These are phyloP conservation scores for Alternaria longipes DNA, from an alignment of 2,329 filamentous ascomycete species.

Conservation along the genomic window DNA sequence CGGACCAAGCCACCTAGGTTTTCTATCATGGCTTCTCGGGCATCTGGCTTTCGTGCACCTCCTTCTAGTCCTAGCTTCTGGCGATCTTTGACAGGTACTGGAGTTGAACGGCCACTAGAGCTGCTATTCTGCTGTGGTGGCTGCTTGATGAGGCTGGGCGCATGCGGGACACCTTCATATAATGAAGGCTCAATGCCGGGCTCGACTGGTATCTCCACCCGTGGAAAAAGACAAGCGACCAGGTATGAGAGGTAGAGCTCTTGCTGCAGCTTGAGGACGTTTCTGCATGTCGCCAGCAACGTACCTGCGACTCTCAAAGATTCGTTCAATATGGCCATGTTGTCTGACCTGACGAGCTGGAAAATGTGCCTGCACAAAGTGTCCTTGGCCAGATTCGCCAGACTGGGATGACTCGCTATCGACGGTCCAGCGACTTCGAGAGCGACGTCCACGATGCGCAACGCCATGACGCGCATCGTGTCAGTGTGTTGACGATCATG, in stretches of 20 bases:
- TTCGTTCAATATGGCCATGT: conserved; percentile 92
- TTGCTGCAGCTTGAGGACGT: conserved; percentile 92
- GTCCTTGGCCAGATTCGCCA: conserved; percentile 89
- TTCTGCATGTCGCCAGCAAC: conserved; percentile 86
- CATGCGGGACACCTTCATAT: conserved; percentile 91
- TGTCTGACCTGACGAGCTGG: conserved; percentile 94
- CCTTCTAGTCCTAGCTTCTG: conserved; percentile 94
- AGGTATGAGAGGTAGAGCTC: conserved; percentile 95
- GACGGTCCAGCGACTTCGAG: conserved; percentile 95
- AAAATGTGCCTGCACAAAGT: conserved; percentile 93
- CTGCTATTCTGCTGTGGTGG: conserved; percentile 68
- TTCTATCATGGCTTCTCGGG: conserved; percentile 97
- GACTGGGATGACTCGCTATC: conserved; percentile 88
- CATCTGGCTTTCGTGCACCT: conserved; percentile 89
- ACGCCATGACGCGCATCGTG: conserved; percentile 94
- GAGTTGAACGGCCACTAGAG: conserved; percentile 83
- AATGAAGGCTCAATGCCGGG: conserved; percentile 88
- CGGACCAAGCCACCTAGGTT: conserved; percentile 89
- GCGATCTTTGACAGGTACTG: conserved; percentile 89
- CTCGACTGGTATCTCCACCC: conserved; percentile 92
- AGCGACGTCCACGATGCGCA: conserved; percentile 96
- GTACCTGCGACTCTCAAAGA: conserved; percentile 92
- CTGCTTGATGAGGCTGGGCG: conserved; percentile 85
- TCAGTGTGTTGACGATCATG: conserved; percentile 93
- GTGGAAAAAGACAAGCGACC: conserved; percentile 90